Evolutionary conservation across 305 asterid species (phyloP), one percentile per base, ranked within the genome.

Genomic region (Euphrasia arctica): DNA sequence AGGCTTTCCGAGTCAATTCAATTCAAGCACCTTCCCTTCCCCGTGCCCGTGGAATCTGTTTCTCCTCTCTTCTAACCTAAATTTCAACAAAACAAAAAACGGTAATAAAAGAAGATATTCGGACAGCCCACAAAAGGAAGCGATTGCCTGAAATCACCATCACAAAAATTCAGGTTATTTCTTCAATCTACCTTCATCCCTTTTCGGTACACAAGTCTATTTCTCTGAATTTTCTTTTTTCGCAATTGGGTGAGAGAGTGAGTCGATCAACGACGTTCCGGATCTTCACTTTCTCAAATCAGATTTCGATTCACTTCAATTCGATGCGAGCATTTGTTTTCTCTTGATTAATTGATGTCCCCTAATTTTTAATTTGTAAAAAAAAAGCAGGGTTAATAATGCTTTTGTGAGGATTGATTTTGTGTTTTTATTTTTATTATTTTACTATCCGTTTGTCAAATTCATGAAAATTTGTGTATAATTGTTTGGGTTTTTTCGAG

Each of bases 51-150:
- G 34, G 79, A 76, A 39, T 68, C 81, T 31, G 36, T 68, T 75
- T 64, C 77, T 79, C 68, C 77, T 79, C 73, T 73, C 70, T 72
- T 75, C 71, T 49, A 69, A 67, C 66, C 77, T 51, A 50, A 61
- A 59, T 64, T 70, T 64, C 75, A 12, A 34, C 29, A 27, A 13
- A 55, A 1, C 11, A 0, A 13, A 56, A 48, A 39, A 31, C 3
- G 2, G 11, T 39, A 39, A 8, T 39, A 6, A 18, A 15, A 51
- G 15, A 50, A 50, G 56, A 50, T 11, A 9, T 56, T 55, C 72
- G 36, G 59, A 62, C 62, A 63, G 31, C 66, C 47, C 51, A 25
- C 27, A 32, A 41, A 32, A 25, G 63, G 42, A 45, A 45, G 15
- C 51, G 15, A 15, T 10, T 10, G 15, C 25, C 56, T 70, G 70